Conservation (phyloP, 495 filamentous ascomycete species). For the Rhizodiscina lignyota region DNA sequence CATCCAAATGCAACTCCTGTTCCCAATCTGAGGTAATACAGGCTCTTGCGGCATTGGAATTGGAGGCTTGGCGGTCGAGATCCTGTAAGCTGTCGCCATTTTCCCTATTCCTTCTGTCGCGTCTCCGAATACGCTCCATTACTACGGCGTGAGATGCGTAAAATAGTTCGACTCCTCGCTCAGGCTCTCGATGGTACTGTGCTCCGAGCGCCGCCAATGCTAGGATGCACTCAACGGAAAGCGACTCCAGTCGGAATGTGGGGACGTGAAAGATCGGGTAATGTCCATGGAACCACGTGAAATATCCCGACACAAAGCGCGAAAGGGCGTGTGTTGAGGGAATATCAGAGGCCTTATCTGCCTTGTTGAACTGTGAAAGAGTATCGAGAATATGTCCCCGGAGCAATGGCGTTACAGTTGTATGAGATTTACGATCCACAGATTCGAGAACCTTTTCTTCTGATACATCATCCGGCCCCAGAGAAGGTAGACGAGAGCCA, state of each 20-base stretch:
- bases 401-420: slow-evolving; percentile 48
- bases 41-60: slow-evolving; percentile 5
- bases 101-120: slow-evolving; percentile 17
- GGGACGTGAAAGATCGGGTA: slow-evolving; percentile 53
- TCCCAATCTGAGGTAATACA: slow-evolving; percentile 13
- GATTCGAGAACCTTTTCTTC: slow-evolving; percentile 21
- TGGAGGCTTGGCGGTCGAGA: slow-evolving; percentile 27
- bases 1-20: slow-evolving; percentile 32
- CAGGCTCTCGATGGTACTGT: slow-evolving; percentile 36
- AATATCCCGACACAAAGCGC: slow-evolving; percentile 48
- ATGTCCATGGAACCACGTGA: slow-evolving; percentile 51
- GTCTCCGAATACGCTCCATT: slow-evolving; percentile 31
- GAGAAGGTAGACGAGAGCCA: slow-evolving; percentile 49
- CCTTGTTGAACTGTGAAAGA: slow-evolving; percentile 46
- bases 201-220: slow-evolving; percentile 49
- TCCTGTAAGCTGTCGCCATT: too few relatives aligned
- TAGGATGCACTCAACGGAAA: slow-evolving; percentile 42
- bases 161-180: slow-evolving; percentile 50
- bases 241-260: slow-evolving; percentile 35
- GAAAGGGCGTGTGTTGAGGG: slow-evolving; percentile 47
- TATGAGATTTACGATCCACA: slow-evolving; percentile 32
- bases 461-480: slow-evolving; percentile 38
- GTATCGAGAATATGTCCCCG: slow-evolving; percentile 49
- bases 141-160: slow-evolving; percentile 43
- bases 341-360: slow-evolving; percentile 50